Evolutionary conservation across 768 basidiomycete species (phyloP), one percentile per base, ranked within the genome.

Genomic region (Cytidiella melzeri): DNA sequence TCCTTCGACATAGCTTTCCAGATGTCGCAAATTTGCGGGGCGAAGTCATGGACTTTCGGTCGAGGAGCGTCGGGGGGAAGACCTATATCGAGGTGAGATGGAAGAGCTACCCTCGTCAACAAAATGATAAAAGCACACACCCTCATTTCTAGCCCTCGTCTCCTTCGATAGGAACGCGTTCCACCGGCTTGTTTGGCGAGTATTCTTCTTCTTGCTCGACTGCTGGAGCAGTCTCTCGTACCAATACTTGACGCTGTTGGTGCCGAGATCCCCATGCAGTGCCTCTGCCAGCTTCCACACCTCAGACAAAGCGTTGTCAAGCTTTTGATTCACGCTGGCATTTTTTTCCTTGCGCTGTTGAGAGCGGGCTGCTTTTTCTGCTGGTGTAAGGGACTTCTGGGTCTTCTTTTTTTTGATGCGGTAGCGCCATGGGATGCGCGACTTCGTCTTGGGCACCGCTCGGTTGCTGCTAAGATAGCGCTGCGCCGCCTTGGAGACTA

Each of bases 1-100:
- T 44, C 49, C 30, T 43, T 42, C 10, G 30, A 43, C 49, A 50
- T 50, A 6, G 30, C 41, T 9, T 43, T 34, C 49, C 49, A 50
- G 24, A 21, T 18, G 19, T 43, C 42, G 20, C 43, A 24, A 15
- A 50, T 50, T 10, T 40, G 30, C 24, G 26, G 25, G 15, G 40
- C 23, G n/a, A 48, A 34, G 11, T 27, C 47, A 19, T 48, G 37
- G 13, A 48, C 39, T 20, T 26, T 41, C 20, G 47, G 47, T 4
- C 47, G 39, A 11, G 47, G 47, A 9, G 34, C 38, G 21, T 5
- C 21, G 6, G 47, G 38, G 40, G 11, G 25, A 27, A 48, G 47
- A 15, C 9, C 47, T 48, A 23, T 5, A 19, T 34, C n/a, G n/a
- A 13, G 15, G 19, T 15, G 12, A 10, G 41, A 42, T 18, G 24